Percentiles rank a stretch among this genome's conserved stretches.
Evolutionary conservation across 208 protist genomes (phyloP).

Genomic region (Trypanosoma brucei): DNA sequence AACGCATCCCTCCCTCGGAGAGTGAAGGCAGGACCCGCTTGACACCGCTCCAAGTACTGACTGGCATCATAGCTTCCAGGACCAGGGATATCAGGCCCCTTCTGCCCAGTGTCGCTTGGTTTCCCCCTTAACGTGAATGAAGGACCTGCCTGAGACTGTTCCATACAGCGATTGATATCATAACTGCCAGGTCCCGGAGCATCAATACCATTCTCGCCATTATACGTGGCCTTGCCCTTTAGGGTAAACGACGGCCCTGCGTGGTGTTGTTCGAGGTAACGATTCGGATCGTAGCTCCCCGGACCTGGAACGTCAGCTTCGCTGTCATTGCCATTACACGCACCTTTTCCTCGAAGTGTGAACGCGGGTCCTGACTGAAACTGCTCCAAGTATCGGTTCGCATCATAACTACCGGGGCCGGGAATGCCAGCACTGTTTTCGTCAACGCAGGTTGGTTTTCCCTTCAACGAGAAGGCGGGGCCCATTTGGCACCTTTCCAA

Average conservation of each 20-base stretch:
- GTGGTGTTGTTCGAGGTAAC: slow-evolving; percentile 9
- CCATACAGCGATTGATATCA: not conserved
- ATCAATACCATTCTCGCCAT: not conserved
- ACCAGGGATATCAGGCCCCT: not conserved
- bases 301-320: not conserved
- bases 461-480: not conserved
- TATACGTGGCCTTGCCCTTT: slow-evolving; percentile 3
- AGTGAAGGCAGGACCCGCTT: not conserved
- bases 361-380: slow-evolving; percentile 22
- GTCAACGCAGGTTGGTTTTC: slow-evolving; percentile 10
- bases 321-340: not conserved
- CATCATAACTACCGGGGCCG: slow-evolving; percentile 35
- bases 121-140: not conserved
- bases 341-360: slow-evolving; percentile 9
- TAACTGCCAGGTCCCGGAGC: not conserved
- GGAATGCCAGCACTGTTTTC: slow-evolving; percentile 1
- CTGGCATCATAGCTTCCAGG: not conserved
- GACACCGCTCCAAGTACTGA: not conserved
- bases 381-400: slow-evolving; percentile 7
- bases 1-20: not conserved
- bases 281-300: slow-evolving; percentile 5
- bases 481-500: not conserved
- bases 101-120: not conserved
- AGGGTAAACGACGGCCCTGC: slow-evolving; percentile 22
- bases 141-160: not conserved